phyloP scores from a whole-genome alignment of 148 eudicot genomes.

The Diospyros kaki region DNA sequence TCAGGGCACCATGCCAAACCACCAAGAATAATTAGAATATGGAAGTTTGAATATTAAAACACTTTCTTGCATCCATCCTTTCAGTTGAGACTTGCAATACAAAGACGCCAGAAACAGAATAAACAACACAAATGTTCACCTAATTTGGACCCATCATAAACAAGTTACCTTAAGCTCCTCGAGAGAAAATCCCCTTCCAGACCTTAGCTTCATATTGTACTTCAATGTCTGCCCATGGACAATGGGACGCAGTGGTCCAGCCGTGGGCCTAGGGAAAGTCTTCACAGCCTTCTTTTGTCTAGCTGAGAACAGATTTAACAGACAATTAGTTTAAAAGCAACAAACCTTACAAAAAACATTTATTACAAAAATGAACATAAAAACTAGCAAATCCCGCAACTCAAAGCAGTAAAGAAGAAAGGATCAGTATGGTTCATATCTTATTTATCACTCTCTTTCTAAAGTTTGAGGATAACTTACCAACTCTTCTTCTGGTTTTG shows the following conservation, averaged over 20 bases:
- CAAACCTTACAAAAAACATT: background rate
- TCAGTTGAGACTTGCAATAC: background rate
- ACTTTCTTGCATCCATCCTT: background rate
- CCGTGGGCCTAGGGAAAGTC: conserved; percentile 46
- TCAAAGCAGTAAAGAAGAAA: too few species aligned
- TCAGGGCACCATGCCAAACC: background rate
- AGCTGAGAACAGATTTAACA: conserved; percentile 28
- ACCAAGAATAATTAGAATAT: background rate
- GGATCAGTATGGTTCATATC: too few species aligned
- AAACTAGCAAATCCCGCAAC: background rate
- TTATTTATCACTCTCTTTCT: background rate
- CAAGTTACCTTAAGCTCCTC: conserved; percentile 35
- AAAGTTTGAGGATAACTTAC: conserved; percentile 15
- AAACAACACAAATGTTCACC: background rate
- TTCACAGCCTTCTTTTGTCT: conserved; percentile 72
- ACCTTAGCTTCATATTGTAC: conserved; percentile 49
- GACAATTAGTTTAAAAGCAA: background rate
- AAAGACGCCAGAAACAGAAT: background rate
- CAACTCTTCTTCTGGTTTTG: conserved; percentile 57
- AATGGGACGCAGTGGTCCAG: conserved; percentile 61
- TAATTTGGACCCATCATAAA: background rate
- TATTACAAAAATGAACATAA: too few species aligned
- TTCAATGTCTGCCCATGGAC: conserved; percentile 67
- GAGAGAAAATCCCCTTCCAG: conserved; percentile 16
- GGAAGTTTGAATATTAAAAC: background rate